Conservation (phyloP, 2,329 filamentous ascomycete species). For the Penicillium sp. region DNA sequence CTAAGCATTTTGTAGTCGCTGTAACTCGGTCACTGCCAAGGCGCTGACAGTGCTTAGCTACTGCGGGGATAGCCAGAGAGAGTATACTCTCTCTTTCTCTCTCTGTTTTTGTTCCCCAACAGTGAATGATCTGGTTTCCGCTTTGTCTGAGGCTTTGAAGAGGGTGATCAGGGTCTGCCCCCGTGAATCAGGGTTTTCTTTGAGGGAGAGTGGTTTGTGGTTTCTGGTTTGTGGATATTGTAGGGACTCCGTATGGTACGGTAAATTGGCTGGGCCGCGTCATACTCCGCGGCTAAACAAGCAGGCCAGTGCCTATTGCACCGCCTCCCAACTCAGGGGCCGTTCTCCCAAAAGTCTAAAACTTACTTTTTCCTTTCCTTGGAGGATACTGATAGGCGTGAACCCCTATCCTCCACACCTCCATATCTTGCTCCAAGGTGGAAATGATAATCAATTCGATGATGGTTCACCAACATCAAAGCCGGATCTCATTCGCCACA, state of each 20-base stretch:
- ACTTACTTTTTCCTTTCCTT: background rate
- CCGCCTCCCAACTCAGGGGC: constrained; percentile 3
- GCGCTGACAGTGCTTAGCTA: background rate
- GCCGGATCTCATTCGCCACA: constrained; percentile 1
- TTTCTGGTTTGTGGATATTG: no score
- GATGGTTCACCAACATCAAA: no score
- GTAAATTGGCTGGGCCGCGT: constrained; percentile 5
- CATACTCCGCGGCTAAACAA: constrained; percentile 3
- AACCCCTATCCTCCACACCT: background rate
- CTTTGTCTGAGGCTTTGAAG: no score
- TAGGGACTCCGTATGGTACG: background rate
- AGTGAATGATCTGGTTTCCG: no score
- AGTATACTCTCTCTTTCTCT: no score
- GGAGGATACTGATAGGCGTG: no score
- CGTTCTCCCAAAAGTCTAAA: background rate
- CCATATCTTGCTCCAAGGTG: no score
- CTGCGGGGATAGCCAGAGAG: background rate
- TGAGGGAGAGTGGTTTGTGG: background rate
- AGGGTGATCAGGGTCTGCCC: background rate
- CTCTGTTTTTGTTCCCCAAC: no score
- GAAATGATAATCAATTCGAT: no score
- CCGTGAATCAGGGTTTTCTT: background rate
- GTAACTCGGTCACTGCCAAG: background rate
- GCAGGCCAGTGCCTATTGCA: background rate
- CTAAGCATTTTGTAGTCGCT: background rate